Evolutionary conservation across 1,284 basidiomycete genomes (phyloP).

Genomic region (Rhodotorula sp.): DNA sequence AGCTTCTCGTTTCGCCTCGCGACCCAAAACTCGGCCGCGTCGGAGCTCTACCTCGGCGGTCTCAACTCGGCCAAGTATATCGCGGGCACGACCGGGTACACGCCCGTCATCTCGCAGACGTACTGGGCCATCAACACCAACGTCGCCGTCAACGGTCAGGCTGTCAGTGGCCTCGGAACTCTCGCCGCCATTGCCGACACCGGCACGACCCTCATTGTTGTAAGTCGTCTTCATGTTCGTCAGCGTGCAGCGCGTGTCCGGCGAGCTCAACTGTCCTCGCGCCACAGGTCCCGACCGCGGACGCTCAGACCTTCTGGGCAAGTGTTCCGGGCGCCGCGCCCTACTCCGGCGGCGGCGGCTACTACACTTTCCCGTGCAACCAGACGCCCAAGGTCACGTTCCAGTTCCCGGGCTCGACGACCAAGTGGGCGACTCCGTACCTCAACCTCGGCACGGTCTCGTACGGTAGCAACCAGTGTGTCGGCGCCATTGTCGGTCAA

Average conservation of each 20-base stretch:
- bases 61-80: slow-evolving; percentile 51
- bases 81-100: slow-evolving; percentile 52
- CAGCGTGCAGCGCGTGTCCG: not conserved
- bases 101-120: slow-evolving; percentile 45
- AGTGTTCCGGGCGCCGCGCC: slow-evolving; percentile 53
- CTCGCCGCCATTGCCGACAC: slow-evolving; percentile 57
- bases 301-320: slow-evolving; percentile 53
- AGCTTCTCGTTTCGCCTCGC: slow-evolving; percentile 61
- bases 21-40: slow-evolving; percentile 45
- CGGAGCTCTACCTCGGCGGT: slow-evolving; percentile 62
- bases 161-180: slow-evolving; percentile 41
- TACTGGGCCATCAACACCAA: slow-evolving; percentile 47
- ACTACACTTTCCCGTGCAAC: slow-evolving; percentile 50
- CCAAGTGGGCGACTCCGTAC: slow-evolving; percentile 30
- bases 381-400: slow-evolving; percentile 46
- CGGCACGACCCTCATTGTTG: slow-evolving; percentile 51
- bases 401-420: slow-evolving; percentile 46
- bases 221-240: too few relatives aligned
- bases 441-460: slow-evolving; percentile 41
- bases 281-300: slow-evolving; percentile 48
- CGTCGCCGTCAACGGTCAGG: slow-evolving; percentile 30
- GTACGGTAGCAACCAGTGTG: slow-evolving; percentile 30
- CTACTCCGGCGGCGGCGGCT: slow-evolving; percentile 41
- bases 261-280: not conserved
- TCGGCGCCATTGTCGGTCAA: slow-evolving; percentile 46